Evolutionary conservation across 2,329 filamentous ascomycete species (phyloP).

Genomic region (Alternaria postmessia): DNA sequence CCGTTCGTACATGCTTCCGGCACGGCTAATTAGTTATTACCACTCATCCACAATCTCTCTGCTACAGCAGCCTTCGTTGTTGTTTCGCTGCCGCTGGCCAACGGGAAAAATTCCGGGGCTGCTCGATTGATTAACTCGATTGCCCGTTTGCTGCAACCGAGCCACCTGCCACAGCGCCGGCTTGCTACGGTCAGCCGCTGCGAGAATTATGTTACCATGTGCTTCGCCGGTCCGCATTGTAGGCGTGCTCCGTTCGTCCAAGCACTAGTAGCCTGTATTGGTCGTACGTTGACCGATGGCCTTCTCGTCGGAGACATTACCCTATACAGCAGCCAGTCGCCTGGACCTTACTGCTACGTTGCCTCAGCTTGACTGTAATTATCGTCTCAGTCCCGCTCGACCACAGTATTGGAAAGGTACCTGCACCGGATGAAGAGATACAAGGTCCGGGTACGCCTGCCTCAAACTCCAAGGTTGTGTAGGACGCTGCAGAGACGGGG

Average conservation of each 20-base stretch:
- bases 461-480: conserved; percentile 39
- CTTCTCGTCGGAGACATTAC: conserved; percentile 36
- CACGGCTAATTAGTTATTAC: conserved; percentile 49
- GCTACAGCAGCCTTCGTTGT: conserved; percentile 13
- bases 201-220: conserved; percentile 22
- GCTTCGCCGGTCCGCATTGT: conserved; percentile 23
- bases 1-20: conserved; percentile 29
- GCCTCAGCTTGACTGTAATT: conserved; percentile 39
- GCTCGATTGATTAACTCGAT: background rate
- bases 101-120: conserved; percentile 23
- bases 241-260: conserved; percentile 21
- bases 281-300: conserved; percentile 24
- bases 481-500: conserved; percentile 41
- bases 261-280: conserved; percentile 26
- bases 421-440: conserved; percentile 48
- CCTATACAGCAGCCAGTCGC: conserved; percentile 29
- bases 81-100: conserved; percentile 30
- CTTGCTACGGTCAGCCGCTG: conserved; percentile 7
- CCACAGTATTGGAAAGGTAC: conserved; percentile 37
- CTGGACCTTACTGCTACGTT: conserved; percentile 26
- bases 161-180: conserved; percentile 19
- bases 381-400: conserved; percentile 41
- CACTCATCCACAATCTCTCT: conserved; percentile 30
- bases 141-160: conserved; percentile 15
- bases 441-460: conserved; percentile 43